Evolutionary conservation across 257 asterid species (phyloP).

Genomic region (Fraxinus cuspidata): DNA sequence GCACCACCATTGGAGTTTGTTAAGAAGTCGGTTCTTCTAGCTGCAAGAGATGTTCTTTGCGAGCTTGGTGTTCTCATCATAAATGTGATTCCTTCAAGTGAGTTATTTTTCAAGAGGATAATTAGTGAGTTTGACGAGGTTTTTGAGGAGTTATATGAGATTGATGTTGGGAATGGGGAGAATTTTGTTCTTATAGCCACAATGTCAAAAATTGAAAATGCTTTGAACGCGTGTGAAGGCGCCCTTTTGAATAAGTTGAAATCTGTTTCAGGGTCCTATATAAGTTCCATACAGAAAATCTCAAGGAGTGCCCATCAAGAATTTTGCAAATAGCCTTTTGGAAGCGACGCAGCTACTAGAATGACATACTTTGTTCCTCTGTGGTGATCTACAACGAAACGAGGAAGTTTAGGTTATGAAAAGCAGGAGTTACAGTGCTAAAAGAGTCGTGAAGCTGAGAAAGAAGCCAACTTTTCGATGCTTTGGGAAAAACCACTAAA

Average conservation of each 20-base stretch:
- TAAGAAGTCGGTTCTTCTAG: conserved; percentile 48
- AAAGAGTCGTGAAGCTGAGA: not conserved
- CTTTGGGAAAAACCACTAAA: not conserved
- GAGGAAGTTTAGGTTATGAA: not conserved
- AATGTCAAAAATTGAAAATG: conserved; percentile 30
- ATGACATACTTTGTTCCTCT: not conserved
- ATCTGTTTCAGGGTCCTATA: conserved; percentile 40
- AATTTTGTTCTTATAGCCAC: conserved; percentile 74
- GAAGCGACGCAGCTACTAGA: not conserved
- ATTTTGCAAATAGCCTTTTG: not conserved
- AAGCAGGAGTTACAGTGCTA: not conserved
- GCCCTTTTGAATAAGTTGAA: conserved; percentile 50
- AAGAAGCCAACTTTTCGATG: not conserved
- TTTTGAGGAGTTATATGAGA: conserved; percentile 63
- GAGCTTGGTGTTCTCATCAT: conserved; percentile 52
- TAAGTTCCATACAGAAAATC: conserved; percentile 52
- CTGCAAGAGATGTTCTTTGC: conserved; percentile 42
- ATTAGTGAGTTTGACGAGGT: conserved; percentile 41
- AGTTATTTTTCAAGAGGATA: conserved; percentile 42
- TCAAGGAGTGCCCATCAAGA: conserved; percentile 16
- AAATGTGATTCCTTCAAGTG: conserved; percentile 55
- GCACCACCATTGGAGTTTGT: conserved; percentile 80
- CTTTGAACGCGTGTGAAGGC: conserved; percentile 23
- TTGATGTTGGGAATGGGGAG: conserved; percentile 79
- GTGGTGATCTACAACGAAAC: not conserved